A percentile compares a stretch with the other conserved stretches of the same genome.
Evolutionary conservation across 169 alveolate species (phyloP).

Genomic region (Theileria parva): DNA sequence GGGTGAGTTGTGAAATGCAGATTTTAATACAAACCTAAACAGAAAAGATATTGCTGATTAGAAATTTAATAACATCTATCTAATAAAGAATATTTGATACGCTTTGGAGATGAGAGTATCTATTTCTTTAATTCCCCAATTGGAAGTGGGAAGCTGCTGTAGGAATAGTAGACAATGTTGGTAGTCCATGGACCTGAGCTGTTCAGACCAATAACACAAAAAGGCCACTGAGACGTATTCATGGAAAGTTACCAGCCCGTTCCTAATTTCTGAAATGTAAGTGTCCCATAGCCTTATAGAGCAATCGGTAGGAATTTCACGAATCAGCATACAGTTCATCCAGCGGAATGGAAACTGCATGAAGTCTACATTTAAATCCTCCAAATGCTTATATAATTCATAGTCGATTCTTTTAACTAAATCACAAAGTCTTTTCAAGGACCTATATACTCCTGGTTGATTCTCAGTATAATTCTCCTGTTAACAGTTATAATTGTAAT

Average conservation of each 20-base stretch:
- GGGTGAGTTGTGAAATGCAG: conserved; percentile 67
- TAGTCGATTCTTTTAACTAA: conserved; percentile 88
- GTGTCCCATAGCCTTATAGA: conserved; percentile 90
- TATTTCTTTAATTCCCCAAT: conserved; percentile 85
- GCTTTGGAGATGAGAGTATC: conserved; percentile 89
- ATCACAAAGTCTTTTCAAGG: conserved; percentile 85
- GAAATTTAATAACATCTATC: background rate
- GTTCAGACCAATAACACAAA: conserved; percentile 83
- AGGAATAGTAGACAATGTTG: conserved; percentile 85
- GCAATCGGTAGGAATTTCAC: conserved; percentile 73
- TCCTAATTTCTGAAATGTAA: conserved; percentile 83
- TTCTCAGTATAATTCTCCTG: conserved; percentile 91
- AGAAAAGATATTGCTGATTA: background rate
- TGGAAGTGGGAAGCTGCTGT: conserved; percentile 86
- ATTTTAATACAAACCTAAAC: conserved; percentile 44
- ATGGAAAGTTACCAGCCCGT: conserved; percentile 84
- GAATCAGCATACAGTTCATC: conserved; percentile 86
- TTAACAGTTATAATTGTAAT: background rate
- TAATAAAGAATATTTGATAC: conserved; percentile 41
- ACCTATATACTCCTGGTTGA: conserved; percentile 92
- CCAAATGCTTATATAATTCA: conserved; percentile 78
- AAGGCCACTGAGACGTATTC: conserved; percentile 87
- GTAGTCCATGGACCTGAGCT: conserved; percentile 84
- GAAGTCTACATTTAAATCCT: conserved; percentile 80
- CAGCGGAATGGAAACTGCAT: conserved; percentile 90